Conservation (phyloP, 2,329 filamentous ascomycete genomes). For the Cercospora sp. region DNA sequence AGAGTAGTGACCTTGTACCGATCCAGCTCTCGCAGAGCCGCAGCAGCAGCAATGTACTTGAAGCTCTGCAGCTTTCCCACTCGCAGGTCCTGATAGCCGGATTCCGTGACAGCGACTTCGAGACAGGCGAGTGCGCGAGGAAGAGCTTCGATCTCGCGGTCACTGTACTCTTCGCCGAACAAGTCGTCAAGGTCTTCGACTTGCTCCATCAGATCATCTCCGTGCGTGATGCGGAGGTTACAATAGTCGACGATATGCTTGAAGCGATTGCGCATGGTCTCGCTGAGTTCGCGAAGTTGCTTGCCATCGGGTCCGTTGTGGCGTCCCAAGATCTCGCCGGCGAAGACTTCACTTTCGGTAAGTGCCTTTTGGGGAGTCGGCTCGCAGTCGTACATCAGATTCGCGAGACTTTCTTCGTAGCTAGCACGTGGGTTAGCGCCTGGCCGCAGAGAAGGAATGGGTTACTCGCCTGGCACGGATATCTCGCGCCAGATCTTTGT, state of each 20-base stretch:
- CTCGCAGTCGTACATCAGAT: slow-evolving; percentile 51
- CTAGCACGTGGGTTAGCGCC: slow-evolving; percentile 31
- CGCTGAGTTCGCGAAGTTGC: slow-evolving; percentile 39
- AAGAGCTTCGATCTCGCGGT: slow-evolving; percentile 45
- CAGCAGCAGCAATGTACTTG: slow-evolving; percentile 53
- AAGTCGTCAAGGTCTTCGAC: slow-evolving; percentile 31
- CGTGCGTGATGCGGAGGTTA: slow-evolving; percentile 47
- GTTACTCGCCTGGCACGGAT: slow-evolving; percentile 50
- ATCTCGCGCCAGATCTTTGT: slow-evolving; percentile 41
- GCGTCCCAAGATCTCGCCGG: slow-evolving; percentile 58
- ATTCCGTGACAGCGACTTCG: slow-evolving; percentile 44
- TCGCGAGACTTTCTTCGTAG: slow-evolving; percentile 55
- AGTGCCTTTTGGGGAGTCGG: slow-evolving; percentile 45
- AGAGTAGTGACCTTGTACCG: slow-evolving; percentile 31
- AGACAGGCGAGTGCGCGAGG: slow-evolving; percentile 55
- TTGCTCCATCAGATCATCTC: slow-evolving; percentile 36
- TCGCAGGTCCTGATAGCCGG: slow-evolving; percentile 35
- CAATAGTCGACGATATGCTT: slow-evolving; percentile 45
- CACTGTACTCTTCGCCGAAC: slow-evolving; percentile 27
- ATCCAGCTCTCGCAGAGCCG: slow-evolving; percentile 53
- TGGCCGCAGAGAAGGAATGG: background rate
- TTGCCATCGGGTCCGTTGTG: slow-evolving; percentile 39
- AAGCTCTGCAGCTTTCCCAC: slow-evolving; percentile 50
- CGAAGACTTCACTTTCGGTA: slow-evolving; percentile 57
- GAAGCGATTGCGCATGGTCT: slow-evolving; percentile 44